phyloP scores from a whole-genome alignment of 1,139 yeast genomes.

The Blastobotrys arbuscula region DNA sequence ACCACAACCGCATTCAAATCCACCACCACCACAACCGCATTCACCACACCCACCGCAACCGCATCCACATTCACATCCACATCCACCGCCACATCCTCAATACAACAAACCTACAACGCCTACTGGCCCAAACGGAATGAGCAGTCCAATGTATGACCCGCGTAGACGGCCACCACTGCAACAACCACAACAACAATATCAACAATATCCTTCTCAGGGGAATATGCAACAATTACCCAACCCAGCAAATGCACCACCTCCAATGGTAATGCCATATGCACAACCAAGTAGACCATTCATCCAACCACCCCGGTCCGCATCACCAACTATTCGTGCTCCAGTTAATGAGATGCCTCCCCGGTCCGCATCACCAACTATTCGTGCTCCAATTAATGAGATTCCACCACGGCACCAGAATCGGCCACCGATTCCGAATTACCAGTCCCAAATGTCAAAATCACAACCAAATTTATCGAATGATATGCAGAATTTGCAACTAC shows the following conservation, averaged over 20 bases:
- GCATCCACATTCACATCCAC: slow-evolving; percentile 19
- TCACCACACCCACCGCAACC: slow-evolving; percentile 5
- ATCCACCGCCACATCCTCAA: slow-evolving; percentile 9
- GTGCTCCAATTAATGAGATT: not conserved
- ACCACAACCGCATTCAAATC: not conserved
- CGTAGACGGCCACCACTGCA: not conserved
- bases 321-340: not conserved
- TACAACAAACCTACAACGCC: not conserved
- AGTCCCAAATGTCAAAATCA: not conserved
- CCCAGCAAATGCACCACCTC: not conserved
- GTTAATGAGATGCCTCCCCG: not conserved
- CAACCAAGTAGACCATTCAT: not conserved
- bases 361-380: not conserved
- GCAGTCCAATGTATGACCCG: too few species aligned
- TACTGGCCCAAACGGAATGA: not conserved
- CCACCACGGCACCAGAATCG: not conserved
- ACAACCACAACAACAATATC: not conserved
- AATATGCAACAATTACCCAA: not conserved
- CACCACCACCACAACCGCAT: slow-evolving; percentile 5
- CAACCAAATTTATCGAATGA: not conserved
- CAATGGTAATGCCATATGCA: not conserved
- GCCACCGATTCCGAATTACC: not conserved
- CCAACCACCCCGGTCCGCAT: not conserved
- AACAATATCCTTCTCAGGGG: not conserved
- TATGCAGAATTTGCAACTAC: not conserved